Conservation (phyloP, 805 yeast species). For the Yarrowia bubula region DNA sequence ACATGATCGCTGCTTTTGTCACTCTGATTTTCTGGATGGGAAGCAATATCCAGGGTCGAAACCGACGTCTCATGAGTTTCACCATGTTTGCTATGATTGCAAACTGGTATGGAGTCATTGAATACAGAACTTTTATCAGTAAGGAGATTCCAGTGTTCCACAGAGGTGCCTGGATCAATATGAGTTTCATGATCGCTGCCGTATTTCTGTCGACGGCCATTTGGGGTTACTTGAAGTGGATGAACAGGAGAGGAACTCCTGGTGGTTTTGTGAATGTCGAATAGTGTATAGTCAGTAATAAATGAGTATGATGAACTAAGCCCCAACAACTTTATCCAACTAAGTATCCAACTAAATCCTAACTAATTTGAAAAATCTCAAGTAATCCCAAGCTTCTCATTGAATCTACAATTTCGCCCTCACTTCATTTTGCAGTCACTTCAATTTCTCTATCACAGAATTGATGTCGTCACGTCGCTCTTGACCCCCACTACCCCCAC, state of each 20-base stretch:
- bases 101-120: background rate
- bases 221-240: background rate
- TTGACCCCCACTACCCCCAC: no score
- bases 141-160: background rate
- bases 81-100: slow-evolving; percentile 2
- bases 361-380: no score
- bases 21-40: background rate
- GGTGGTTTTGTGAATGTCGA: background rate
- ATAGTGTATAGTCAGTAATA: background rate
- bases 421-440: no score
- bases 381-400: no score
- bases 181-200: slow-evolving; percentile 1
- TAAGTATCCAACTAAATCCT: no score
- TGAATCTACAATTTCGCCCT: no score
- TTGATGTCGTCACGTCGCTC: no score
- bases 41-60: background rate
- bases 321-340: no score
- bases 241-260: background rate
- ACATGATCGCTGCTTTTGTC: background rate
- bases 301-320: no score
- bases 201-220: background rate
- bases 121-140: background rate
- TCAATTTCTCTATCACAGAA: no score
- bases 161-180: background rate
- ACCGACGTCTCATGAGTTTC: background rate